A percentile compares a stretch with the other conserved stretches of the same genome.
These are phyloP conservation scores for Aspergillus calidoustus DNA, from an alignment of 2,329 filamentous ascomycete species.

Conservation along the genomic window DNA sequence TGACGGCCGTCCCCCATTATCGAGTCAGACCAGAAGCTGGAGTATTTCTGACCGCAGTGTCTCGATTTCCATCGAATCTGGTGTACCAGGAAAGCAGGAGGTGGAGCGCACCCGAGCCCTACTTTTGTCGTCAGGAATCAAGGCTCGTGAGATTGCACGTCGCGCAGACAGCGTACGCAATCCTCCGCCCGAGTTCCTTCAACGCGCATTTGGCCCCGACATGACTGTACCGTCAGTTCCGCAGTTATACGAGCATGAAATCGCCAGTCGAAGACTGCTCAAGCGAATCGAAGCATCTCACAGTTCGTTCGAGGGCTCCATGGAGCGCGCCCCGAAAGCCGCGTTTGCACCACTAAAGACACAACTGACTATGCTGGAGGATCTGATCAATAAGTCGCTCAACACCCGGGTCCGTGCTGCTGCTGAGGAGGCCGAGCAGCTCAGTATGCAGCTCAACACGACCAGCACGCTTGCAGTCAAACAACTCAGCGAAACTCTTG, in stretches of 20 bases:
- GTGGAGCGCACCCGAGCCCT: conserved; percentile 77
- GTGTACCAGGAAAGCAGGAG: conserved; percentile 67
- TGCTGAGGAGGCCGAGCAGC: conserved; percentile 78
- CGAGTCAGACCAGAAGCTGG: conserved; percentile 57
- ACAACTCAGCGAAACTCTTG: conserved; percentile 75
- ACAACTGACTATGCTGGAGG: conserved; percentile 50
- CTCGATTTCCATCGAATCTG: conserved; percentile 40
- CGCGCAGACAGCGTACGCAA: conserved; percentile 59
- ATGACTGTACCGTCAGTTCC: conserved; percentile 47
- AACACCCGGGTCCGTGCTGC: conserved; percentile 67
- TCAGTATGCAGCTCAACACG: conserved; percentile 75
- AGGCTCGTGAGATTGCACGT: conserved; percentile 78
- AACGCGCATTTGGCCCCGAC: conserved; percentile 32
- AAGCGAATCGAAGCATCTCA: conserved; percentile 52
- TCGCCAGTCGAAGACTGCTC: conserved; percentile 58
- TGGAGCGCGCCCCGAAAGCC: conserved; percentile 52
- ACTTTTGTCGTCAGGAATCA: conserved; percentile 83
- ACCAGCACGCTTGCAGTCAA: conserved; percentile 81
- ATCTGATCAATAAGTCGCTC: conserved; percentile 54
- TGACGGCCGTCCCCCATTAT: conserved; percentile 40
- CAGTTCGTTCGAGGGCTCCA: conserved; percentile 48
- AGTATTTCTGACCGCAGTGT: conserved; percentile 60
- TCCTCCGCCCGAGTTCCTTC: conserved; percentile 42
- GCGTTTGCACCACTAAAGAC: conserved; percentile 51
- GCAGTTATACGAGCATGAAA: conserved; percentile 57